Evolutionary conservation across 1,284 basidiomycete species (phyloP), one percentile per base, ranked within the genome.

Genomic region (Cryptococcus hybrid): DNA sequence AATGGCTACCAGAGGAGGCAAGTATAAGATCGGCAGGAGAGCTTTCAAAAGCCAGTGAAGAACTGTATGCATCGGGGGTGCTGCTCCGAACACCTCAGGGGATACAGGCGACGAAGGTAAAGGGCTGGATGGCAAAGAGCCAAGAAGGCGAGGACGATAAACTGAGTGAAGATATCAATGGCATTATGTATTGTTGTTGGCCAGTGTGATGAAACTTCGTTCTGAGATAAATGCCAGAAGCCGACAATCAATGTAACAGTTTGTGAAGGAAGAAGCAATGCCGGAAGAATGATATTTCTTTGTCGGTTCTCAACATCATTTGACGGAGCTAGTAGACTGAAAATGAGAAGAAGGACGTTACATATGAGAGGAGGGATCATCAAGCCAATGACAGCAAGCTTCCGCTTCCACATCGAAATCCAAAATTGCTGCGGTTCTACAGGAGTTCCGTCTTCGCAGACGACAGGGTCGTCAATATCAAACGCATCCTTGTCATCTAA

Each of bases 361-460:
- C 59, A 62, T 12, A 53, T 56, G 39, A 72, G 56, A 13, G 70
- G 65, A 3, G 63, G 61, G 35, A 72, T 15, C 55, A 73, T 51
- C n/a, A 62, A 46, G 11, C 82, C 4, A 6, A 74, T 47, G 3
- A 74, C 64, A 11, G 62, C 64, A 1, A 69, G 34, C 47, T 74
- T 75, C 35, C 64, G 42, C 35, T 60, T 46, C 55, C 57, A 55
- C 59, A 65, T 66, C 0, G 55, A 52, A 0, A 51, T 24, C 74
- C 90, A 93, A 70, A 94, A 93, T 12, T 65, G 77, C 9, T 83
- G 83, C 52, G 84, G 86, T 18, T 89, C 79, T 47, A 93, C 81
- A 8, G 89, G 88, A 54, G 84, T 84, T 1, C 91, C 91, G 67
- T 93, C 87, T 11, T 86, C 66, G 38, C 84, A 68, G 68, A 92